Conservation (phyloP, 129 eudicot genomes). For the Chrysanthemum seticuspe region DNA sequence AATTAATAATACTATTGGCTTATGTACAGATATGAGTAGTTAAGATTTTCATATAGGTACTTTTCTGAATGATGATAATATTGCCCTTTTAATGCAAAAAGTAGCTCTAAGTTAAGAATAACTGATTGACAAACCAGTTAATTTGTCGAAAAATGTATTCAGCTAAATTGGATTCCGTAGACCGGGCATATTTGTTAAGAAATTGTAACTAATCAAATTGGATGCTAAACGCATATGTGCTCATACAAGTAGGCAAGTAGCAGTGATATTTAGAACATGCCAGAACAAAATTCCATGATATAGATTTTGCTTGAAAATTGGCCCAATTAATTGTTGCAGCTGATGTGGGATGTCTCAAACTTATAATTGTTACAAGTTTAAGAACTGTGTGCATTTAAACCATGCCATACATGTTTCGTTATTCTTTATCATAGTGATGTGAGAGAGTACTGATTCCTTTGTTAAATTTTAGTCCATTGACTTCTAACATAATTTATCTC, state of each 20-base stretch:
- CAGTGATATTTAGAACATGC: conserved; percentile 1
- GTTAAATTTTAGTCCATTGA: too few species aligned
- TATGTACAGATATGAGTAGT: neutral
- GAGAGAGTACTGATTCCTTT: neutral
- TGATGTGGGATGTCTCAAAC: neutral
- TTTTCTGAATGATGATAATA: too few species aligned
- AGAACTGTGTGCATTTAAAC: too few species aligned
- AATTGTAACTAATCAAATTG: neutral
- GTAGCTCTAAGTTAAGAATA: neutral
- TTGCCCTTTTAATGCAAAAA: neutral
- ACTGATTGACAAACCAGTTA: neutral
- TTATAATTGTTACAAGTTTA: too few species aligned
- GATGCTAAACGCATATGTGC: neutral
- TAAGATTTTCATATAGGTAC: neutral
- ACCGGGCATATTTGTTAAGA: neutral
- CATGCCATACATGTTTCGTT: too few species aligned
- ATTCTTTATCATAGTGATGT: neutral
- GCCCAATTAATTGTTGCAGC: neutral
- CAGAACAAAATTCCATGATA: neutral
- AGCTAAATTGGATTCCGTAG: neutral
- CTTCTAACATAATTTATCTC: too few species aligned
- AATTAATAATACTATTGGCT: conserved; percentile 5
- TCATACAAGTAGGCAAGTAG: neutral
- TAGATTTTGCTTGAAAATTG: neutral
- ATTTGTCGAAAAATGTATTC: neutral